Base-by-base conservation (phyloP, 352 stramenopile genomes). In the Globisporangium recalcitrans region DNA sequence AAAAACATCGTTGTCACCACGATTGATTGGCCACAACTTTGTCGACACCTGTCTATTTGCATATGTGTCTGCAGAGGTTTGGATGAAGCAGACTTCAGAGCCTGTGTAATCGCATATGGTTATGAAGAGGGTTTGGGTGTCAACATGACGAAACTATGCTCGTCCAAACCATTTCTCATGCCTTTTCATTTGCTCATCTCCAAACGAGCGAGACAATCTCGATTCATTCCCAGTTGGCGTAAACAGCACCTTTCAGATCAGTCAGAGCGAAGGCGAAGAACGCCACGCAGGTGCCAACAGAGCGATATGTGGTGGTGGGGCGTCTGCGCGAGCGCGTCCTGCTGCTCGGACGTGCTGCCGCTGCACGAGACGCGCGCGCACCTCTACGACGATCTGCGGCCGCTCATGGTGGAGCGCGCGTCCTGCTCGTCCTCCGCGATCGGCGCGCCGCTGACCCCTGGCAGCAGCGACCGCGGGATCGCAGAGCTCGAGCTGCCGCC, bases 241-340 rank as follows among this genome's bases (percentile, higher is more conserved):
- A 55, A 55, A 55, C 49, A 55, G 49, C 46, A 47, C 21, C 11
- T 24, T n/a, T 27, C 5, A 24, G 16, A 10, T 5, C 26, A 10
- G 21, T 32, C 47, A 29, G 26, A 22, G 49, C 16, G 6, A 9
- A 3, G 14, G 10, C n/a, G n/a, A 29, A 55, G 27, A 36, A 13
- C 19, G 16, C 22, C 26, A 34, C 14, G 8, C 14, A n/a, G n/a
- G n/a, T n/a, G n/a, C n/a, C n/a, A n/a, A n/a, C n/a, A n/a, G 31
- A 44, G 38, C 38, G 22, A 36, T 21, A 88, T 90, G 80, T 88
- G 77, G 78, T 89, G 80, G 80, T 87, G 74, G 60, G 78, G 80
- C 6, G 44, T 69, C 5, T 90, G 77, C 63, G 80, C 82, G 10
- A 71, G 78, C 56, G 72, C 74, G 2, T 78, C 78, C 24, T 80